phyloP scores from a whole-genome alignment of 345 rosid species.

The Rhodamnia rubescens region DNA sequence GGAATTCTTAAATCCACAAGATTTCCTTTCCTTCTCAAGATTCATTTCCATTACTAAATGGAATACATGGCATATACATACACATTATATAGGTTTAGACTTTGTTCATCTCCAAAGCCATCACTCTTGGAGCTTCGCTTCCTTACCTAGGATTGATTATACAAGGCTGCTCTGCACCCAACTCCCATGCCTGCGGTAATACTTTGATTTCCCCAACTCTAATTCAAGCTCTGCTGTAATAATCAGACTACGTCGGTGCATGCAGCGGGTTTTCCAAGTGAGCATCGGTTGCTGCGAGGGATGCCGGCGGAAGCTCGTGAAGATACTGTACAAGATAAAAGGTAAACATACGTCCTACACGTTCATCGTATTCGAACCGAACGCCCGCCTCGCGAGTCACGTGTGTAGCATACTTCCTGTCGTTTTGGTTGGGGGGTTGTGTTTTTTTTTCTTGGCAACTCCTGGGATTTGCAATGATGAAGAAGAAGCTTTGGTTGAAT shows the following conservation, averaged over 20 bases:
- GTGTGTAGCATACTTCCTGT: no score
- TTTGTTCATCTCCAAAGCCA: neutral
- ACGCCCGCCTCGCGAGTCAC: neutral
- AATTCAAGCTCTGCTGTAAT: neutral
- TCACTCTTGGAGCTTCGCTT: neutral
- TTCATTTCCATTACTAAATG: no score
- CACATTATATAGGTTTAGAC: neutral
- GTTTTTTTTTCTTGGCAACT: neutral
- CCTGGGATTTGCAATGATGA: neutral
- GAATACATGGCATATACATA: no score
- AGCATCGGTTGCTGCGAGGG: neutral
- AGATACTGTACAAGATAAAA: neutral
- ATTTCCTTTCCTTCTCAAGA: neutral
- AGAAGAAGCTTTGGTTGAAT: neutral
- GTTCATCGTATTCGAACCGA: neutral
- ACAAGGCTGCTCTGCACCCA: no score
- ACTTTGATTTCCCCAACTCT: neutral
- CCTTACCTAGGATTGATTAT: neutral
- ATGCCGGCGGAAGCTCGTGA: neutral
- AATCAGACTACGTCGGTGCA: neutral
- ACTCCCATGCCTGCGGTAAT: neutral
- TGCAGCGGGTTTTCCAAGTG: neutral
- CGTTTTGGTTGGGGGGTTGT: neutral
- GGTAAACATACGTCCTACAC: neutral
- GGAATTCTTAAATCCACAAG: neutral